Evolutionary conservation across 2,329 filamentous ascomycete species (phyloP), one percentile per base, ranked within the genome.

Genomic region (Trichoderma sp.): DNA sequence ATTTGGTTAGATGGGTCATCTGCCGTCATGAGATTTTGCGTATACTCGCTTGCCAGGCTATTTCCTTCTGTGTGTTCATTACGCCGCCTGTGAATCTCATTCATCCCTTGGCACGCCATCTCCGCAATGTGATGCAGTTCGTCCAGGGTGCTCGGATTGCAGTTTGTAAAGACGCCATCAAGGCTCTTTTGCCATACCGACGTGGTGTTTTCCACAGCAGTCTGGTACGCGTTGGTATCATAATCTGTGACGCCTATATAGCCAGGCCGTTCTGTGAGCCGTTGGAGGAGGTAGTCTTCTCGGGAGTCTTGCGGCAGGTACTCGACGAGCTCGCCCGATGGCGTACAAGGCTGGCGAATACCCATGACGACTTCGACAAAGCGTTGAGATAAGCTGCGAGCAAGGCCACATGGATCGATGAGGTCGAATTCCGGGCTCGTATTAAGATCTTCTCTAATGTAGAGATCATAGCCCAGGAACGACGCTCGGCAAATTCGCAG

Each of bases 291-390:
- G 28, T 63, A 49, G 52, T 80, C 78, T 63, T 75, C 63, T 7
- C 68, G 69, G 5, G 72, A 49, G 56, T 78, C 73, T 13, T 68
- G 71, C 1, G 79, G 77, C 18, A 79, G 71, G 69, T 80, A 82
- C 37, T 77, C 74, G 7, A 82, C 74, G 1, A 76, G 72, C 7
- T 78, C 73, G 26, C 80, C 79, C 2, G 74, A 74, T 1, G 76
- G 73, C 21, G 74, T 72, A 26, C 74, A 71, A 18, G 81, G 80
- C 69, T 84, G 82, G 56, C 74, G 71, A 39, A 81, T 73, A 32
- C 82, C 82, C 69, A 74, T 78, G 39, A 78, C 79, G 4, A 83
- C 81, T 70, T 84, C 82, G 66, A 84, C 81, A 69, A 84, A 84
- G 59, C 82, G 82, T 73, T 83, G 81, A 26, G 81, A 81, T 24